Percentiles rank a stretch among this genome's conserved stretches.
Conservation (phyloP, 2,329 filamentous ascomycete genomes). For the Talaromyces sp. region DNA sequence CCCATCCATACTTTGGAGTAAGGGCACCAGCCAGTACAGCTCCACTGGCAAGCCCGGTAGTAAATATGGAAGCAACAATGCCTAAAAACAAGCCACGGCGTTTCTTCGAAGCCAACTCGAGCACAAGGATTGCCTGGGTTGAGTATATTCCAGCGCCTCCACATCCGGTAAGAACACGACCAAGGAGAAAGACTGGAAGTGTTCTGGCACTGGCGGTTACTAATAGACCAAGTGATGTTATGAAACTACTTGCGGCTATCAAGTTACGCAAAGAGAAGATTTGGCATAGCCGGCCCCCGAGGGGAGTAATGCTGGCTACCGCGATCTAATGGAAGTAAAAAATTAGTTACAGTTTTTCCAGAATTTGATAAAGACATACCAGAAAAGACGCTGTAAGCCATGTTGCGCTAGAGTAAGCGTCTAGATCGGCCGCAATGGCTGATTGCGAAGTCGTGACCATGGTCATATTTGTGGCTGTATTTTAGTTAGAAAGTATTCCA, state of each 20-base stretch:
- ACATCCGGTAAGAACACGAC: constrained; percentile 62
- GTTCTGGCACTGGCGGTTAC: constrained; percentile 58
- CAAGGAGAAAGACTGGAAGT: constrained; percentile 61
- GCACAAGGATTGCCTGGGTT: constrained; percentile 62
- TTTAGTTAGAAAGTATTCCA: not conserved
- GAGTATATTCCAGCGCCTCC: constrained; percentile 70
- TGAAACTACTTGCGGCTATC: constrained; percentile 18
- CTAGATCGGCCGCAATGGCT: constrained; percentile 66
- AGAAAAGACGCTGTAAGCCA: constrained; percentile 81
- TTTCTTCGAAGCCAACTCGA: constrained; percentile 66
- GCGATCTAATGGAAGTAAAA: constrained; percentile 46
- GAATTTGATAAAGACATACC: constrained; percentile 23
- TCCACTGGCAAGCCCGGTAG: constrained; percentile 56
- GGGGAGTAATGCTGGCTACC: constrained; percentile 56
- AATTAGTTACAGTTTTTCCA: constrained; percentile 14
- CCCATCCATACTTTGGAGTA: constrained; percentile 63
- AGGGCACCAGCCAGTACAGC: constrained; percentile 57
- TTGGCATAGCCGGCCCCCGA: constrained; percentile 66
- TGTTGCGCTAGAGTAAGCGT: constrained; percentile 66
- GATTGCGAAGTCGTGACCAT: constrained; percentile 78
- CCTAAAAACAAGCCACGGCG: constrained; percentile 69
- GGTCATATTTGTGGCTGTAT: constrained; percentile 63
- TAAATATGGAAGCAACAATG: constrained; percentile 67
- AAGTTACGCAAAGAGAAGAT: constrained; percentile 66
- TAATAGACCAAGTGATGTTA: constrained; percentile 58